These are phyloP conservation scores for Monosporozyma aquatica DNA, from an alignment of 805 yeast species.

Conservation along the genomic window DNA sequence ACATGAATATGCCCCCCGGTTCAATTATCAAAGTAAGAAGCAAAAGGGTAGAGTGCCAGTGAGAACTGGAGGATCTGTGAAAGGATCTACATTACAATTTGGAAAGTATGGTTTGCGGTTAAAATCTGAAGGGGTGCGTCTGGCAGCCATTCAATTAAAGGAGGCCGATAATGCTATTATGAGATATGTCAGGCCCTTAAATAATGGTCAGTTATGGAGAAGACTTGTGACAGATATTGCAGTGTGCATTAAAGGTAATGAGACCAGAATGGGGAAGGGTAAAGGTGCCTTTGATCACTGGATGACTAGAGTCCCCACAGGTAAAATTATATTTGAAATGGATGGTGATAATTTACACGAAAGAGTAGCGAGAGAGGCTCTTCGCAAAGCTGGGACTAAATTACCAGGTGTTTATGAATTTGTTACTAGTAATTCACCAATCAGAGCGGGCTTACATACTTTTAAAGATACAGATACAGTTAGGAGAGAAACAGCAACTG, in stretches of 20 bases:
- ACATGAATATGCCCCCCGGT: conserved; percentile 75
- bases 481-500: conserved; percentile 40
- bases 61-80: conserved; percentile 86
- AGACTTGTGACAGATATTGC: conserved; percentile 79
- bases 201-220: conserved; percentile 58
- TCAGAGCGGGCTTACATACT: conserved; percentile 62
- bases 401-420: conserved; percentile 90
- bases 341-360: conserved; percentile 71
- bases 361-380: conserved; percentile 80
- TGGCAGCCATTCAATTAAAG: conserved; percentile 78
- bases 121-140: conserved; percentile 76
- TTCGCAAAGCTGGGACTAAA: conserved; percentile 82
- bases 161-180: conserved; percentile 84
- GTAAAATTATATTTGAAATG: conserved; percentile 84
- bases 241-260: conserved; percentile 93
- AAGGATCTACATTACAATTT: conserved; percentile 73
- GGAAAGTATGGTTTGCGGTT: conserved; percentile 84
- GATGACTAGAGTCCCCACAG: conserved; percentile 95
- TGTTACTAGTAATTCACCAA: conserved; percentile 50
- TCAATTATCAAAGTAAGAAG: conserved; percentile 51
- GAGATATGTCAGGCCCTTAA: conserved; percentile 70
- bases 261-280: conserved; percentile 99
- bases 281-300: conserved; percentile 96
- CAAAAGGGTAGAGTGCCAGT: conserved; percentile 93
- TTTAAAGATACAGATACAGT: conserved; percentile 33